phyloP scores from a whole-genome alignment of 169 alveolate genomes.

The Plasmodium chabaudi region DNA sequence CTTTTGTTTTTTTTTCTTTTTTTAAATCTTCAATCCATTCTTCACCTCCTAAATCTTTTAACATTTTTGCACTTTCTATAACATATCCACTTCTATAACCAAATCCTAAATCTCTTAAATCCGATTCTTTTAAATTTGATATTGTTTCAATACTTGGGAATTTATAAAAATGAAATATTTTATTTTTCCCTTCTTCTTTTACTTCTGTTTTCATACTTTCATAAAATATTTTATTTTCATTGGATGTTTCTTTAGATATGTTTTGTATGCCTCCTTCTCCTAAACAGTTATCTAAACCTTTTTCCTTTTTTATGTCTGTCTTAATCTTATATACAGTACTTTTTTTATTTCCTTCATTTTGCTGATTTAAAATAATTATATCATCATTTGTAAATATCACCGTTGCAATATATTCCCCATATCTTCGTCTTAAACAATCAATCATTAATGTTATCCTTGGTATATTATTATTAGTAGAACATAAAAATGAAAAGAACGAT shows the following conservation, averaged over 20 bases:
- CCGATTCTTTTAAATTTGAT: constrained; percentile 48
- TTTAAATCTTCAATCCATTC: constrained; percentile 76
- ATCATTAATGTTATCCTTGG: constrained; percentile 82
- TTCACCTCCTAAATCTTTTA: constrained; percentile 63
- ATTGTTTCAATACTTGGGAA: constrained; percentile 79
- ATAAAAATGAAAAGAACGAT: constrained; percentile 84
- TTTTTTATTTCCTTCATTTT: not conserved
- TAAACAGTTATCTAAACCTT: not conserved
- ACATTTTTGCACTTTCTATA: constrained; percentile 73
- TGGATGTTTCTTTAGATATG: not conserved
- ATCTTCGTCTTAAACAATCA: constrained; percentile 76
- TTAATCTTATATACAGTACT: not conserved
- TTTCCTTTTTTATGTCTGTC: not conserved
- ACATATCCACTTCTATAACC: constrained; percentile 82
- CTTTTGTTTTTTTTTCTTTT: constrained; percentile 39
- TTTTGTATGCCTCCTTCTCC: not conserved
- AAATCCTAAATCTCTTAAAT: constrained; percentile 76
- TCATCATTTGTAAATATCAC: constrained; percentile 25
- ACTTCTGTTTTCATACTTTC: constrained; percentile 28
- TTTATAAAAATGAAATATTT: constrained; percentile 70
- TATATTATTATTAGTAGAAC: constrained; percentile 88
- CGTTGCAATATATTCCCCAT: constrained; percentile 77
- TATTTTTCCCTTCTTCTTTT: constrained; percentile 41
- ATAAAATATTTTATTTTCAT: constrained; percentile 49
- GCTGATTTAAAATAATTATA: not conserved